phyloP scores from a whole-genome alignment of 2,329 filamentous ascomycete genomes.

The Blastomyces emzantsi region DNA sequence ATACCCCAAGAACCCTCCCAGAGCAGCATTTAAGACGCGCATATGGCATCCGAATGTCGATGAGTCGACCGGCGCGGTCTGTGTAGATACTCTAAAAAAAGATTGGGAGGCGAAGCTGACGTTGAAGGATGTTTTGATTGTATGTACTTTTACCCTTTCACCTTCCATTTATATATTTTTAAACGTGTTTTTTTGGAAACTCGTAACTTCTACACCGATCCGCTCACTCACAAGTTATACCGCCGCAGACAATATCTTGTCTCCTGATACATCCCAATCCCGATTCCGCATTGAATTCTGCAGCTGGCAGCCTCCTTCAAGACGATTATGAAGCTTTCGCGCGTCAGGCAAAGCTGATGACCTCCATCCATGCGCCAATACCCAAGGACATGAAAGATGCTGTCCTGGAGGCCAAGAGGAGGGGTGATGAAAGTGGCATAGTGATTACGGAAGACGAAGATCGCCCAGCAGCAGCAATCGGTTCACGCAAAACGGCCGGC shows the following conservation, averaged over 20 bases:
- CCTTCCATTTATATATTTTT: not conserved
- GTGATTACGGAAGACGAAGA: constrained; percentile 22
- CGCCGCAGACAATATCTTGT: constrained; percentile 47
- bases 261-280: constrained; percentile 56
- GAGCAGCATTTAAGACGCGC: constrained; percentile 51
- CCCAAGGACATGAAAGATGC: constrained; percentile 37
- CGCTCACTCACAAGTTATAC: not conserved
- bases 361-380: constrained; percentile 51
- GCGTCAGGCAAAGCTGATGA: constrained; percentile 52
- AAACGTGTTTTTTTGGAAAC: not conserved
- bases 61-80: constrained; percentile 52
- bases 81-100: constrained; percentile 55
- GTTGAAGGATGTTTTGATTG: constrained; percentile 49
- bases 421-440: constrained; percentile 42
- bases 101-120: constrained; percentile 53
- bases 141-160: constrained; percentile 21
- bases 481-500: constrained; percentile 6
- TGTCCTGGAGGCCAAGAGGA: constrained; percentile 46
- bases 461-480: constrained; percentile 9
- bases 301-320: constrained; percentile 50
- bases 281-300: constrained; percentile 54
- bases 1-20: constrained; percentile 44
- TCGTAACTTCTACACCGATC: not conserved
- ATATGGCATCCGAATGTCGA: constrained; percentile 60
- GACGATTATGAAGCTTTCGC: constrained; percentile 52